Conservation (phyloP, 306 rosid genomes). For the Rosa chinensis region DNA sequence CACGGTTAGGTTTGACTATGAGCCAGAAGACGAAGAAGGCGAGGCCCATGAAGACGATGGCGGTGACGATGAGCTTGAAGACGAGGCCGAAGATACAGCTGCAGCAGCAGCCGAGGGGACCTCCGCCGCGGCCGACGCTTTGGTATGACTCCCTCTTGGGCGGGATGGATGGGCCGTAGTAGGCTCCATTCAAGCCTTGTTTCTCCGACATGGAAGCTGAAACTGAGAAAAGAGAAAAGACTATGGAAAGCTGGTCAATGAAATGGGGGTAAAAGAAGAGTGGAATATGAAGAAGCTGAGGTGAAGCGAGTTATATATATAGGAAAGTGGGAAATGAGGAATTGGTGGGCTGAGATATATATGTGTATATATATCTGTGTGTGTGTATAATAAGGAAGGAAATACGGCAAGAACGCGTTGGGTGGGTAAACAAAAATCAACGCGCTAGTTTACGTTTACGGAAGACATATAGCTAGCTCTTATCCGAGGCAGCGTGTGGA, state of each 20-base stretch:
- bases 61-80: conserved; percentile 37
- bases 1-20: conserved; percentile 47
- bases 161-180: conserved; percentile 81
- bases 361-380: too few species aligned
- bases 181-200: conserved; percentile 66
- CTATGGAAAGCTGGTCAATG: background rate
- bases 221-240: background rate
- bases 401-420: conserved; percentile 18
- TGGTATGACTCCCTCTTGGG: conserved; percentile 39
- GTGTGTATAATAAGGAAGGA: background rate
- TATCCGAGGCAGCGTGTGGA: background rate
- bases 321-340: background rate
- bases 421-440: background rate
- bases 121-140: conserved; percentile 41
- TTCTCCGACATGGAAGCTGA: conserved; percentile 47
- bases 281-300: background rate
- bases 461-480: background rate
- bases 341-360: background rate
- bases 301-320: conserved; percentile 1
- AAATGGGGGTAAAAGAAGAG: background rate
- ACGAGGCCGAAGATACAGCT: conserved; percentile 43
- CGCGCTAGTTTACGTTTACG: background rate
- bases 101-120: conserved; percentile 33
- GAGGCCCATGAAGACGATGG: conserved; percentile 31
- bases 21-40: conserved; percentile 44